Evolutionary conservation across 768 basidiomycete species (phyloP), one percentile per base, ranked within the genome.

Genomic region (Kwoniella botswanensis): DNA sequence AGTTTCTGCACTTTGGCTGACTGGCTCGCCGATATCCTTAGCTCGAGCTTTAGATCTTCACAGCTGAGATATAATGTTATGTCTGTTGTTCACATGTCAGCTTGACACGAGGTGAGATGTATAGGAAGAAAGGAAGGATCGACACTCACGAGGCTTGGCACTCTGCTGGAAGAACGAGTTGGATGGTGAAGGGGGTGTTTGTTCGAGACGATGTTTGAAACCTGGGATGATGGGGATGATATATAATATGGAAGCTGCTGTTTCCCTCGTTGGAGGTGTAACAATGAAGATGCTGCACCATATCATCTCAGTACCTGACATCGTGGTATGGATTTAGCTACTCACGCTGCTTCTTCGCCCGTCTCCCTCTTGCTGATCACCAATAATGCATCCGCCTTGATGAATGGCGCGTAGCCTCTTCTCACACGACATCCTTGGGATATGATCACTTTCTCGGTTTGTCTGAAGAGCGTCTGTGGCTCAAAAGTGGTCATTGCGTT

Each of bases 141-240:
- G 15, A 10, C 55, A 21, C 79, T 71, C 66, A 80, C 79, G 75
- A 44, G 79, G 79, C 50, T 71, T 68, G 12, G 79, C 71, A 24
- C 73, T 74, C 56, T 76, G 75, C 54, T 76, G 74, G 59, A 80
- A 78, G 74, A 75, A 78, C 5, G 77, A 78, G 21, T 68, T 71
- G 21, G 79, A 76, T 3, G 79, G 79, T 11, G 76, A 78, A 3
- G 77, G 79, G 1, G 79, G 79, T 5, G 75, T 75, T 57, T 80
- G 79, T 42, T 72, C 68, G 13, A 80, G 52, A 3, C 54, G 53
- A 35, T 78, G 74, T 46, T 69, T 67, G 66, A 80, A 74, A 15
- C 57, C 26, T 22, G 63, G 44, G 4, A 53, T 65, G 65, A 80
- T 69, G 12, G 75, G 72, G 3, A 80, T 61, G 21, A 64, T 41